Evolutionary conservation across 345 rosid species (phyloP), one percentile per base, ranked within the genome.

Genomic region (Bretschneidera sinensis): DNA sequence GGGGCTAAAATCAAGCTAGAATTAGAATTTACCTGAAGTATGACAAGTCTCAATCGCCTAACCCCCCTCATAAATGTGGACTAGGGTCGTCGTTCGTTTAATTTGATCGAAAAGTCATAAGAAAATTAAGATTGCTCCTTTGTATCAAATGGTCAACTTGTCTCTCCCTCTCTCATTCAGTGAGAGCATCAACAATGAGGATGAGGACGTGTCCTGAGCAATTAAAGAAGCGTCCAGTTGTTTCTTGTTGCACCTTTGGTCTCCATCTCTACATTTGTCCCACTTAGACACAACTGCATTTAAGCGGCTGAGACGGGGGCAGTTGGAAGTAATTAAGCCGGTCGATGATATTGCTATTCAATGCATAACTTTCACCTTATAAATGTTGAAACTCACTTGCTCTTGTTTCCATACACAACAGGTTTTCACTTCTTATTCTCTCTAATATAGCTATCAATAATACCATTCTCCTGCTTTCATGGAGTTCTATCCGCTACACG

Each of bases 51-150:
- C 67, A 63, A 74, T n/a, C n/a, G n/a, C n/a, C n/a, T n/a, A n/a
- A n/a, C n/a, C 76, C 23, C 43, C 64, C 59, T 48, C 68, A 71
- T 80, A 65, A 81, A 72, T n/a, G n/a, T n/a, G n/a, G n/a, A 14
- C 17, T 72, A 50, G 1, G 82, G 79, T 68, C 11, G 77, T 65
- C 76, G 75, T 43, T 70, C 17, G 78, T 49, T n/a, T 76, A 11
- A 16, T 17, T 24, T 20, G 11, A 50, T 10, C 45, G 2, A 13
- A 39, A 54, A 68, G 63, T 70, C 72, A n/a, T 62, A 57, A 14
- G 20, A 24, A 48, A 25, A 50, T 25, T 31, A 19, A 68, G 17
- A 35, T 17, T 1, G 31, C 20, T 16, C 24, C 25, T 18, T 16
- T 9, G 45, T 13, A 39, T 39, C 45, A 39, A 39, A 39, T 4